Evolutionary conservation across 345 rosid genomes (phyloP), one percentile per base, ranked within the genome.

Genomic region (Aquilaria sinensis): DNA sequence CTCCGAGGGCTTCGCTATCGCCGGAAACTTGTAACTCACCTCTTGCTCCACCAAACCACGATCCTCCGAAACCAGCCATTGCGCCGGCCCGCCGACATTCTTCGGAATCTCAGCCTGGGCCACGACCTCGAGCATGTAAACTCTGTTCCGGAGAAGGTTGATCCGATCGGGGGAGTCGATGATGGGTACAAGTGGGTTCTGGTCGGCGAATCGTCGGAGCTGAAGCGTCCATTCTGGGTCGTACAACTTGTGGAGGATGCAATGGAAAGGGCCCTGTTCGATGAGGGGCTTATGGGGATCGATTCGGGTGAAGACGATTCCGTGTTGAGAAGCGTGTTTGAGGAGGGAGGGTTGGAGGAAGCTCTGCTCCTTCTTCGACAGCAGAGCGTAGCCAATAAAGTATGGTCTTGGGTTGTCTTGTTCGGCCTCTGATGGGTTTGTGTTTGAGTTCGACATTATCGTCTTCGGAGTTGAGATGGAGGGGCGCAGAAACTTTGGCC

Each of bases 191-290:
- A 56, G 50, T 23, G 89, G 92, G 51, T 58, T 71, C 48, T 59
- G 68, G 9, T 64, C 6, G 10, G 78, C 67, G 69, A 83, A 86
- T 1, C 61, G 47, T 8, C 31, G 56, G 12, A 84, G 76, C 6
- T 77, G 77, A 53, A 65, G 62, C 46, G 59, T 73, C 92, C 92
- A 86, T 33, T 81, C 68, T 7, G 31, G 51, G 61, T 70, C 89
- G 33, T 78, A 78, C 3, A 81, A 58, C 63, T 83, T 83, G 77
- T 86, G 92, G 74, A 81, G 73, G 62, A 86, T 32, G 78, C 84
- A 80, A 72, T 86, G 84, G 12, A 83, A 80, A 9, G 74, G 83
- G 9, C 85, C 89, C 77, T 86, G 92, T 14, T 78, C 79, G 31
- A 57, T 31, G 61, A 83, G 61, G 12, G 87, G 64, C 43, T 66